Percentiles rank a stretch among this genome's conserved stretches.
Conservation (phyloP, 148 eudicot species). For the Rhododendron williamsianum region DNA sequence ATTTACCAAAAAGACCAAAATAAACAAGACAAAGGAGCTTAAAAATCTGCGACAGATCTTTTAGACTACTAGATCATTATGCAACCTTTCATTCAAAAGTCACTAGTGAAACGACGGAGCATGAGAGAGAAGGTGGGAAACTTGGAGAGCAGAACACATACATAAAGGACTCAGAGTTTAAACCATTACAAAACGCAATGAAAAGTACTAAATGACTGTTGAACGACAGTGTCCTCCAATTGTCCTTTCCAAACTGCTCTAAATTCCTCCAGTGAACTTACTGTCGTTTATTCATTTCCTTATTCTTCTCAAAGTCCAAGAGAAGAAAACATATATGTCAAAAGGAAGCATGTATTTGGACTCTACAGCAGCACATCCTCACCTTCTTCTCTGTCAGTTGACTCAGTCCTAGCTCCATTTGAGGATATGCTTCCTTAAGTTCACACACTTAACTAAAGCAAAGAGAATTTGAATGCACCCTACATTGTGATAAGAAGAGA, state of each 20-base stretch:
- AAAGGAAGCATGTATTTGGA: not conserved
- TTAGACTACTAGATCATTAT: not conserved
- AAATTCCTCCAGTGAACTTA: not conserved
- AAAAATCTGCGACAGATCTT: not conserved
- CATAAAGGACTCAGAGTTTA: not conserved
- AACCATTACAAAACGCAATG: not conserved
- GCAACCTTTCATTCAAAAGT: not conserved
- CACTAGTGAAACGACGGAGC: not conserved
- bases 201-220: not conserved
- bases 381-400: not conserved
- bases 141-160: not conserved
- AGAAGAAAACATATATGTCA: not conserved
- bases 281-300: not conserved
- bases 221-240: not conserved
- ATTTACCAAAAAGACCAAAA: not conserved
- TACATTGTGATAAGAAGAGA: not conserved
- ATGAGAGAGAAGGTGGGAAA: not conserved
- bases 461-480: not conserved
- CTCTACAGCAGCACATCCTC: not conserved
- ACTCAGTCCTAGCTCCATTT: not conserved
- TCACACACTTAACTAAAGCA: not conserved
- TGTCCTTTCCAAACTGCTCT: not conserved
- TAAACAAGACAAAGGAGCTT: not conserved
- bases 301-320: not conserved
- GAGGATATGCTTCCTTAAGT: slow-evolving; percentile 5